Base-by-base conservation (phyloP, 371 early-diverging fungal species). In the Rhizopus stolonifer region DNA sequence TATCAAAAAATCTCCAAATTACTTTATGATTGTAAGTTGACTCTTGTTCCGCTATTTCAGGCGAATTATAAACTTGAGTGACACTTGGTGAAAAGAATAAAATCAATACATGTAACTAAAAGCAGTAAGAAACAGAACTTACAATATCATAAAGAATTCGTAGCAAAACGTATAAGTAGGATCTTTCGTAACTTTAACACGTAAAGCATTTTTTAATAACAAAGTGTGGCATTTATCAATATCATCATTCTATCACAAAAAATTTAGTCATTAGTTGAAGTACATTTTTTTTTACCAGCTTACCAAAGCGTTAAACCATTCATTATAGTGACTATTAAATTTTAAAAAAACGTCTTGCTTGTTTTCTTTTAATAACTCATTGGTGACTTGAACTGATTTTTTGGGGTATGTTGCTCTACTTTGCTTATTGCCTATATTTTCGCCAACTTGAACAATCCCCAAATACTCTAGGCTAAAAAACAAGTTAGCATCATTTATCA, bases 131-230 rank as follows among this genome's bases (percentile, higher is more conserved):
- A 47, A 4, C 3, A 31, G n/a, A 54, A 55, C 55, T 55, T 55
- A 55, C 49, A 55, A 48, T 48, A 48, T 48, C 5, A 48, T 31
- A 21, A 55, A 54, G 18, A 54, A 46, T 46, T 54, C 42, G 25
- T 40, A 54, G 32, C 49, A 48, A 31, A 55, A 55, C 24, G 31
- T 47, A 22, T 46, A 15, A 49, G 43, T 48, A 42, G 33, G 43
- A 55, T 55, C 49, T n/a, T 47, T 48, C 18, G 55, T 55, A 43
- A 24, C 15, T 56, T 55, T 49, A 49, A 56, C 36, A 39, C 46
- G 32, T 23, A 44, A 24, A 44, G 46, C 5, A 11, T 45, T 45
- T 22, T 49, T 43, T 17, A 24, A 13, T 23, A 15, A 32, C 33
- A 47, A 39, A 15, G 32, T 36, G 46, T 47, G 48, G 21, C 52